phyloP scores from a whole-genome alignment of 805 yeast genomes.

The Suhomyces vadensis region DNA sequence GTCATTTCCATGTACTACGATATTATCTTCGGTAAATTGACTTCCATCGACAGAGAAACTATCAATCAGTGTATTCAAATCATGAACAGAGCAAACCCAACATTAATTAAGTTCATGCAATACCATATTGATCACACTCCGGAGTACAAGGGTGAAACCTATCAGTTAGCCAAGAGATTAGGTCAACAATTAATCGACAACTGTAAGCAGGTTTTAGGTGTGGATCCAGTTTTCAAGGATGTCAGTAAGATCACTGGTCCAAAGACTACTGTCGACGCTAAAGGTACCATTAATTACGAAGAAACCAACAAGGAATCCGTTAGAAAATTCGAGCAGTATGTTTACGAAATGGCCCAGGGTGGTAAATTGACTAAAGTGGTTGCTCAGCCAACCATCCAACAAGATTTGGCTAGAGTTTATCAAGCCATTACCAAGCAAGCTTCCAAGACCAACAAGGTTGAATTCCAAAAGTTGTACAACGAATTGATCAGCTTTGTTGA shows the following conservation, averaged over 20 bases:
- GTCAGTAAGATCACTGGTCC: constrained; percentile 95
- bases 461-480: constrained; percentile 70
- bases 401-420: constrained; percentile 82
- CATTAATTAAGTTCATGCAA: constrained; percentile 94
- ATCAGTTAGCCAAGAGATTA: constrained; percentile 81
- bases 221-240: constrained; percentile 93
- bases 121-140: constrained; percentile 84
- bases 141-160: constrained; percentile 83
- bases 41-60: constrained; percentile 92
- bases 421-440: constrained; percentile 74
- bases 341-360: constrained; percentile 94
- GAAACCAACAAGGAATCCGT: constrained; percentile 89
- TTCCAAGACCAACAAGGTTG: constrained; percentile 62
- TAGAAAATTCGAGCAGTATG: constrained; percentile 93
- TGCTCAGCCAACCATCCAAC: constrained; percentile 72
- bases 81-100: constrained; percentile 95
- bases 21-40: constrained; percentile 89
- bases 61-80: constrained; percentile 94
- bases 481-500: constrained; percentile 70
- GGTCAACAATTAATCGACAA: constrained; percentile 95
- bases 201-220: constrained; percentile 80
- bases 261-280: constrained; percentile 79
- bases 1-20: constrained; percentile 91
- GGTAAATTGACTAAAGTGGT: constrained; percentile 71
- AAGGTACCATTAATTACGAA: constrained; percentile 81